Conservation (phyloP, 1,284 basidiomycete species). For the Heimioporus retisporus region DNA sequence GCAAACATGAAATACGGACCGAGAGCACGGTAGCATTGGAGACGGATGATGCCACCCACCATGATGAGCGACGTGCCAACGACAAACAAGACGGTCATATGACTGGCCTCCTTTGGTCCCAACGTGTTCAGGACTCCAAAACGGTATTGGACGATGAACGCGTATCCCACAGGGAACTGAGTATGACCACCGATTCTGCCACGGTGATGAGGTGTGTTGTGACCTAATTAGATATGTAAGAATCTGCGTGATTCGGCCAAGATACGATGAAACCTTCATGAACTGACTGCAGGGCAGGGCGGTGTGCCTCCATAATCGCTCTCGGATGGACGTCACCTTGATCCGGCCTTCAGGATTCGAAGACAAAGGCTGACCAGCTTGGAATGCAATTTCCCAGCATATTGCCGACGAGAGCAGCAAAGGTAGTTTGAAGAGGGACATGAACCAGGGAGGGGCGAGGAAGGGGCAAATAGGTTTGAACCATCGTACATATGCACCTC, state of each 20-base stretch:
- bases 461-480: no score
- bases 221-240: not conserved
- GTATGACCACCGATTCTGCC: conserved; percentile 1
- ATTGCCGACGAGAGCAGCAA: no score
- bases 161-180: not conserved
- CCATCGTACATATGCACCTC: no score
- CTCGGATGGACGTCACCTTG: not conserved
- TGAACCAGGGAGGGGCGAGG: no score
- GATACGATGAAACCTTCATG: not conserved
- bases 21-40: not conserved
- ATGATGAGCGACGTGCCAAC: not conserved
- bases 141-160: not conserved
- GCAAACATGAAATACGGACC: not conserved
- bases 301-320: not conserved
- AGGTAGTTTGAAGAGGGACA: no score
- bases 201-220: not conserved
- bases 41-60: not conserved
- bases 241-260: not conserved
- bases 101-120: not conserved
- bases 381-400: no score
- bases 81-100: not conserved
- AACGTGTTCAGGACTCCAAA: not conserved
- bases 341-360: not conserved
- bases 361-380: not conserved
- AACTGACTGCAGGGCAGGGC: not conserved